Base-by-base conservation (phyloP, 106 monocot genomes). In the Dioscorea dumetorum region DNA sequence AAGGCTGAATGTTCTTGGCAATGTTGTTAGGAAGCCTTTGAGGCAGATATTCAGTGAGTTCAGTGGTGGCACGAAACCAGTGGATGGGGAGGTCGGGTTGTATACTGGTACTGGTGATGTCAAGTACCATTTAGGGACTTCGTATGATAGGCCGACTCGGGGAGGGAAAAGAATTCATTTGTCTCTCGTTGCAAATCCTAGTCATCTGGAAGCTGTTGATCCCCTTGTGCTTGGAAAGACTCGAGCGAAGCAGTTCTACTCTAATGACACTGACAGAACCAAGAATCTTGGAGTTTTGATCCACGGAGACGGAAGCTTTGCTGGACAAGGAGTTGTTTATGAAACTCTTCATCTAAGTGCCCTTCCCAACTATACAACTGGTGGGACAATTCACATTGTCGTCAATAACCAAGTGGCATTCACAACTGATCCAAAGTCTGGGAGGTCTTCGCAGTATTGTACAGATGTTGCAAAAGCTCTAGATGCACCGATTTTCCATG, bases 91-190 rank as follows among this genome's bases (percentile, higher is more conserved):
- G 52, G 71, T 54, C 63, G 91, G 92, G 16, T 53, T 95, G 28
- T 97, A 97, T 54, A 86, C 88, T 3, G 97, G 97, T n/a, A 92
- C 92, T 9, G 97, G 97, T 20, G 97, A 97, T 71, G 92, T 97
- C 19, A 92, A 97, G 33, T 97, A 92, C 57, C 97, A 97, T 82
- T 53, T 92, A 28, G 97, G 97, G 41, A 92, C 92, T 49, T 92
- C 92, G 3, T 92, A 92, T 78, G 97, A 97, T 57, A 72, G 97
- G 66, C 97, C 97, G 0, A 89, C 97, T 4, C 75, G 89, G 68
- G 82, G 89, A 70, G 97, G 97, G 21, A 90, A 80, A 51, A 71
- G 66, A 48, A 82, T 97, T 63, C 97, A 92, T 76, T 63, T 97
- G 10, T 97, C 97, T 10, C 60, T 92, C 24, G 78, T 97, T 53